Base-by-base conservation (phyloP, 371 early-diverging fungal genomes). In the Rhizopus arrhizus region DNA sequence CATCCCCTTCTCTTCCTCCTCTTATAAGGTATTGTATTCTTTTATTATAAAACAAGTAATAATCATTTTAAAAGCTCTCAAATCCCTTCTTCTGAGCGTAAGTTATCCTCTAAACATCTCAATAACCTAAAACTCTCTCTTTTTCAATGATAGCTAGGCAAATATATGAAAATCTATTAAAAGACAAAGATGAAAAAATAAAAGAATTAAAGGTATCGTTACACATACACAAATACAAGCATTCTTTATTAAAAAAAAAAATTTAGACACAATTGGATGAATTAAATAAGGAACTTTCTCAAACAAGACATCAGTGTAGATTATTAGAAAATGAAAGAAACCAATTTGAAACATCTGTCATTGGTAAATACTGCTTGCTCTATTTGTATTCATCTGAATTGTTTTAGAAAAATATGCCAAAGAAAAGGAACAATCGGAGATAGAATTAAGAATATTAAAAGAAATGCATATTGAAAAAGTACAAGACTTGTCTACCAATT, bases 281-380 rank as follows among this genome's bases (percentile, higher is more conserved):
- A 11, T 12, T 50, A 31, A 56, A 59, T 29, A 54, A 56, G 58
- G 67, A 67, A 22, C 40, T 66, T 36, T 61, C 60, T 29, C 46
- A 49, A 41, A 66, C 64, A 50, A 51, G 71, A 13, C 78, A 78
- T 45, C 63, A 70, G 50, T 69, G 47, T 50, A 33, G 59, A 32
- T 45, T 78, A 42, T 54, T 74, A 52, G 75, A 68, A 58, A 78
- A 72, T 49, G 78, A 78, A 55, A 53, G 72, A 16, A 47, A 57
- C 12, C 51, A 68, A 45, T 78, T 63, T 58, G 75, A 78, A 60
- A 15, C 54, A 6, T 53, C 64, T 13, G 57, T 74, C 1, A 62
- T 58, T 57, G 70, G 75, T 74, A 65, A 60, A 4, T 15, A 22
- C 2, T 8, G 33, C 33, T 45, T 8, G 40, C 3, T 43, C 13